Conservation (phyloP, 371 early-diverging fungal species). For the Rhizomucor pusillus region DNA sequence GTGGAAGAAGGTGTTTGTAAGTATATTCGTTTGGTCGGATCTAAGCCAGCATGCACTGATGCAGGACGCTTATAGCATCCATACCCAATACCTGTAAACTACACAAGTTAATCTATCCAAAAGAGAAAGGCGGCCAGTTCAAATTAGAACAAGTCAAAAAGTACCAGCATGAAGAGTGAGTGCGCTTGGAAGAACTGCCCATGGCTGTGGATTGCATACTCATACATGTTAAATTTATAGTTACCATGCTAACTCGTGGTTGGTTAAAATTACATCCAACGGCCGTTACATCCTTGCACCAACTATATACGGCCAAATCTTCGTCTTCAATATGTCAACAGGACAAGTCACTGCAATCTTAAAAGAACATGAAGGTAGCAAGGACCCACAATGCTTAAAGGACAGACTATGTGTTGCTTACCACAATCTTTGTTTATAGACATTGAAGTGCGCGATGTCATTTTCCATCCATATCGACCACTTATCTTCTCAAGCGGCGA, state of each 20-base stretch:
- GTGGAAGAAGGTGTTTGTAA: conserved; percentile 76
- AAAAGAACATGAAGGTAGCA: conserved; percentile 74
- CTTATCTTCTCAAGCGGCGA: conserved; percentile 83
- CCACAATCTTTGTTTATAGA: conserved; percentile 46
- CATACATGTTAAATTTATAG: conserved; percentile 24
- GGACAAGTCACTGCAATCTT: conserved; percentile 75
- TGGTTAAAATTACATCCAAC: conserved; percentile 82
- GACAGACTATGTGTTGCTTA: neutral
- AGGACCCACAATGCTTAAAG: neutral
- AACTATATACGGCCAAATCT: conserved; percentile 83
- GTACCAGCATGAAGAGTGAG: conserved; percentile 76
- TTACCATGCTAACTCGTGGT: conserved; percentile 90
- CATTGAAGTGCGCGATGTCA: conserved; percentile 88
- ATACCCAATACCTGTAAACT: conserved; percentile 80
- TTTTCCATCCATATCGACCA: conserved; percentile 82
- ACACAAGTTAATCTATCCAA: conserved; percentile 80
- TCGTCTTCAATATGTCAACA: conserved; percentile 72
- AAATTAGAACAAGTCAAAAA: conserved; percentile 67
- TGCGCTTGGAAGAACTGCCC: neutral
- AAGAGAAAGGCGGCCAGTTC: conserved; percentile 60
- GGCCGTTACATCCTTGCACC: conserved; percentile 86
- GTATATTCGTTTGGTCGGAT: conserved; percentile 15
- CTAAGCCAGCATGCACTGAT: neutral
- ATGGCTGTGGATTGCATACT: neutral
- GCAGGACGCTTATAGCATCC: conserved; percentile 48